Conservation (phyloP, 306 rosid species). For the Begonia peltatifolia region DNA sequence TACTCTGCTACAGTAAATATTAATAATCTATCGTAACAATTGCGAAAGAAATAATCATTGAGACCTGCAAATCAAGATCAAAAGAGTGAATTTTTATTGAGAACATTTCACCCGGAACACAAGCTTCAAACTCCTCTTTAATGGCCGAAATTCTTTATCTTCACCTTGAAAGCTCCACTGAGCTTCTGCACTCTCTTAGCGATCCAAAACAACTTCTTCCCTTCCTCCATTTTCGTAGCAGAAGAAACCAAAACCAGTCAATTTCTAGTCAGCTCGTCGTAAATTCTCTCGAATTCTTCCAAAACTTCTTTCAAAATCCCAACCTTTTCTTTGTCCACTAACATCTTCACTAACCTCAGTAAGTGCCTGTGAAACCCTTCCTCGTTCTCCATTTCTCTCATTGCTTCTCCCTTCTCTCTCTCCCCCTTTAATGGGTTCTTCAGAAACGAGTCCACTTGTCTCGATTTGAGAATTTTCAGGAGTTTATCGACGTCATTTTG, state of each 20-base stretch:
- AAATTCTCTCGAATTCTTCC: constrained; percentile 63
- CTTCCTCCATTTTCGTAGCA: constrained; percentile 19
- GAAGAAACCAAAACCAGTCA: constrained; percentile 50
- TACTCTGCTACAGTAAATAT: too few relatives aligned
- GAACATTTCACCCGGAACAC: too few relatives aligned
- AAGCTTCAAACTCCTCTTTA: too few relatives aligned
- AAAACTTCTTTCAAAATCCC: constrained; percentile 34
- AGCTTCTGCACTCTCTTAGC: constrained; percentile 29
- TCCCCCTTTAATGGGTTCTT: constrained; percentile 13
- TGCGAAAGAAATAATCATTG: too few relatives aligned
- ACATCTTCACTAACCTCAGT: constrained; percentile 45
- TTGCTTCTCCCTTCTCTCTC: constrained; percentile 21
- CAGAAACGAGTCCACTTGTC: constrained; percentile 10
- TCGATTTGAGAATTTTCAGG: constrained; percentile 20
- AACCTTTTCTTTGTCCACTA: constrained; percentile 37
- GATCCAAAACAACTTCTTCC: constrained; percentile 29
- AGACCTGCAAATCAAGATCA: too few relatives aligned
- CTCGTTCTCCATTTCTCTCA: constrained; percentile 18
- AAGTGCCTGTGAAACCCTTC: constrained; percentile 36
- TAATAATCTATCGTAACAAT: too few relatives aligned
- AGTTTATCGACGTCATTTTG: constrained; percentile 40
- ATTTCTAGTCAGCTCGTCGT: constrained; percentile 41
- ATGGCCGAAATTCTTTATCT: constrained; percentile 34
- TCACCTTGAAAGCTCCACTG: constrained; percentile 39
- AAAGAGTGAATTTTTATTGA: too few relatives aligned